Evolutionary conservation across 1,284 basidiomycete species (phyloP).

Genomic region (Golubevia pallescens): DNA sequence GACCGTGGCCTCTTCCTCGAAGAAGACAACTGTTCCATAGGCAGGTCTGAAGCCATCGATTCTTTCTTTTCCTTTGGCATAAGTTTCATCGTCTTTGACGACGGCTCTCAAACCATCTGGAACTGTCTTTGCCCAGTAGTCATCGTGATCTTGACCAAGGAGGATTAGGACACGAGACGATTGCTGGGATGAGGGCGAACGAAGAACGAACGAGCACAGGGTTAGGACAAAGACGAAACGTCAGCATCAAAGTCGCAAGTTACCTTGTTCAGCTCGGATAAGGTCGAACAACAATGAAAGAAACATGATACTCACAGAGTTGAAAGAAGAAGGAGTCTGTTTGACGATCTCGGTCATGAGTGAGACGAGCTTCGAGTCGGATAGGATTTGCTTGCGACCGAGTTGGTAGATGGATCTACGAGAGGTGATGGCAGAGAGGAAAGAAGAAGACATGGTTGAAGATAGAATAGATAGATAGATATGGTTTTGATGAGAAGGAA

Average conservation of each 20-base stretch:
- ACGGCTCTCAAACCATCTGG: slow-evolving; percentile 21
- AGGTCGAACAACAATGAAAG: too few species aligned
- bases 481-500: too few species aligned
- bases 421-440: slow-evolving; percentile 29
- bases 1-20: slow-evolving; percentile 32
- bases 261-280: too few species aligned
- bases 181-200: too few species aligned
- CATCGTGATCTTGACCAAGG: slow-evolving; percentile 43
- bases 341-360: slow-evolving; percentile 36
- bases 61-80: too few species aligned
- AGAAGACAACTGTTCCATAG: too few species aligned
- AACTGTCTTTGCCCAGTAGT: slow-evolving; percentile 47
- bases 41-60: too few species aligned
- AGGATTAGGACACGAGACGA: slow-evolving; percentile 43
- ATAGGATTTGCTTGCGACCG: slow-evolving; percentile 32
- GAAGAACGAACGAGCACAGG: too few species aligned
- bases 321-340: slow-evolving; percentile 50
- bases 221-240: too few species aligned
- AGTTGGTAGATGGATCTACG: slow-evolving; percentile 43
- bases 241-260: too few species aligned
- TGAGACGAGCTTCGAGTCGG: slow-evolving; percentile 24
- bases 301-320: too few species aligned
- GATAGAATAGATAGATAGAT: too few species aligned
- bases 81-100: background rate
- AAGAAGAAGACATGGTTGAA: slow-evolving; percentile 3